These are phyloP conservation scores for Vigna mungo DNA, from an alignment of 306 rosid genomes.

Conservation along the genomic window DNA sequence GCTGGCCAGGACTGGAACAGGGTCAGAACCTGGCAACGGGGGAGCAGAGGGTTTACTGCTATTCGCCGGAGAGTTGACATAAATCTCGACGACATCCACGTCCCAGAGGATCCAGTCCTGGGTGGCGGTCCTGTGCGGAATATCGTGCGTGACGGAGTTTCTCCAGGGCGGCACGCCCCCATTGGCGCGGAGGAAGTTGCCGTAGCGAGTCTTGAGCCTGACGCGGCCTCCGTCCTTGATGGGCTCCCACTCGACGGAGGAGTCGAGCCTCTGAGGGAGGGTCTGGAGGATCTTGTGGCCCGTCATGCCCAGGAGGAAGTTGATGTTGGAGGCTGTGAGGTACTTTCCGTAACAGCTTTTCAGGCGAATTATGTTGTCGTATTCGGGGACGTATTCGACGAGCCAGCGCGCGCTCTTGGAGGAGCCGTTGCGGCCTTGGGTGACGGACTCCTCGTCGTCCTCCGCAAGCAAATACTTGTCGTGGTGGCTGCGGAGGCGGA, in stretches of 20 bases:
- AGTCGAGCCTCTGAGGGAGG: conserved; percentile 61
- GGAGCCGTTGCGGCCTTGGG: conserved; percentile 72
- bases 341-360: conserved; percentile 83
- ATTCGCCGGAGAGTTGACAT: conserved; percentile 45
- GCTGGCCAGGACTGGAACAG: conserved; percentile 43
- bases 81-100: conserved; percentile 76
- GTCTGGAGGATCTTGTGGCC: conserved; percentile 84
- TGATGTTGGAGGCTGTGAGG: conserved; percentile 77
- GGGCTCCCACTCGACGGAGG: conserved; percentile 95
- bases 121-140: conserved; percentile 73
- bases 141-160: conserved; percentile 85
- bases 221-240: conserved; percentile 61
- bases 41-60: conserved; percentile 35
- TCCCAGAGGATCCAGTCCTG: conserved; percentile 94
- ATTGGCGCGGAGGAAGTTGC: conserved; percentile 80
- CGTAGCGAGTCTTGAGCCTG: conserved; percentile 79
- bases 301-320: conserved; percentile 82
- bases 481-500: conserved; percentile 82
- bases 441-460: conserved; percentile 84
- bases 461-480: conserved; percentile 79
- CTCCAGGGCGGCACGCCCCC: conserved; percentile 94
- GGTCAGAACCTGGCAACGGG: conserved; percentile 51
- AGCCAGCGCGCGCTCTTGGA: conserved; percentile 72
- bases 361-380: conserved; percentile 71
- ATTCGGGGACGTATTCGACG: conserved; percentile 64